Base-by-base conservation (phyloP, 805 yeast species). In the Candida nitratophila region DNA sequence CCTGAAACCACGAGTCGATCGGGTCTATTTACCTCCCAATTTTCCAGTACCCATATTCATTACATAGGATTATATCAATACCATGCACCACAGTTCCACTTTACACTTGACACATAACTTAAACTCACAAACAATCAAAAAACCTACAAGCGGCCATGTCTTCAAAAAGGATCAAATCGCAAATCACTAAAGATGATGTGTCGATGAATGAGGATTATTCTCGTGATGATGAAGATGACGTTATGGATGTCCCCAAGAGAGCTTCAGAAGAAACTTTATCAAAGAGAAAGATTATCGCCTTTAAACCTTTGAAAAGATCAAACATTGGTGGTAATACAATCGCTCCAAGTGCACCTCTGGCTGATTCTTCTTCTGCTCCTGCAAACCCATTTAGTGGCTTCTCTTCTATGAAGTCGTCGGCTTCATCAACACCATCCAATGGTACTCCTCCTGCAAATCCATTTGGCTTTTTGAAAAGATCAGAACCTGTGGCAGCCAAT, bases 241-340 rank as follows among this genome's bases (percentile, higher is more conserved):
- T 47, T n/a, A 52, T 63, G 39, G 52, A 55, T 7, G 49, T 57
- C 32, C 66, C 71, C 30, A 47, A 53, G n/a, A 57, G 49, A 39
- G 93, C 95, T 0, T 70, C 85, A 1, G 69, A 75, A 3, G 79
- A 71, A 5, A 80, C 77, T 6, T 61, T 88, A 74, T 76, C 88
- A 24, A 72, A 66, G 44, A 71, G 96, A 55, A 83, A 79, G 66
- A 84, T 86, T 45, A 74, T 86, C 24, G 69, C 74, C 55, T 83
- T 84, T 15, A 71, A 66, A 54, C 63, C 67, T 21, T 73, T 72
- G 33, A 17, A 58, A 6, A 53, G 49, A 32, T 34, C 48, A 26
- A 47, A 48, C 33, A 43, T 42, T 16, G 38, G 43, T 16, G 37
- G 40, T 11, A 19, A 39, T 16, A 26, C 14, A 26, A 14, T 34